Evolutionary conservation across 208 protist species (phyloP), one percentile per base, ranked within the genome.

Genomic region (Leishmania gerbilli): DNA sequence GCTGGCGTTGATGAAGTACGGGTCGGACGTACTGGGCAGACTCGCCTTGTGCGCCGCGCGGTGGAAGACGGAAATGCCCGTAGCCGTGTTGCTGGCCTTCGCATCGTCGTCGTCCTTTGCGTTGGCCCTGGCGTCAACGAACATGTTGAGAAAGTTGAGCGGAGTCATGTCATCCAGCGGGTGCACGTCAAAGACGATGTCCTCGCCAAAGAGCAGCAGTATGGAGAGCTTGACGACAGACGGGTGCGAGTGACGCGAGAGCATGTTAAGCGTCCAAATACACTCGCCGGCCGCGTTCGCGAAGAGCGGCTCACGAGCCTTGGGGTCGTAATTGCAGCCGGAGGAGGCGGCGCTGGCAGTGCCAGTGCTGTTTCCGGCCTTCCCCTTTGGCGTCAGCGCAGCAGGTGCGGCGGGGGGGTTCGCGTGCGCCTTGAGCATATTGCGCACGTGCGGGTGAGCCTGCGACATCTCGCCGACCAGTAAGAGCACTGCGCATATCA

Each of bases 91-190:
- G 79, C 82, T 75, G 19, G 79, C 82, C 68, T 88, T 88, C 53
- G 78, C 85, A 47, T 83, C 89, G 58, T 87, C 84, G 31, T 49
- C 72, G n/a, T 87, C 83, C 75, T 93, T 92, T 6, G 74, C 71
- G 27, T 86, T 80, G 49, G 74, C 49, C 89, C 93, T 96, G 40
- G 91, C 93, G 75, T 98, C 93, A 3, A 97, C 93, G 77, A 97
- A 97, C 91, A 97, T 96, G 74, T 95, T 88, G 27, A 97, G 83
- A 82, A 98, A 98, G 82, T 97, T 96, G 40, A 88, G 77, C 62
- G 92, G 79, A 0, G 94, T 97, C 83, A 98, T 93, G 79, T 97
- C 95, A 78, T 98, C 95, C n/a, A 98, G 88, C 24, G 95, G 95
- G 81, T 98, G 93, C 60, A 88, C 88, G 79, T 96, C 93, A 82